Percentiles rank a stretch among this genome's conserved stretches.
These are phyloP conservation scores for Xylaria grammica DNA, from an alignment of 495 filamentous ascomycete species.

Conservation along the genomic window DNA sequence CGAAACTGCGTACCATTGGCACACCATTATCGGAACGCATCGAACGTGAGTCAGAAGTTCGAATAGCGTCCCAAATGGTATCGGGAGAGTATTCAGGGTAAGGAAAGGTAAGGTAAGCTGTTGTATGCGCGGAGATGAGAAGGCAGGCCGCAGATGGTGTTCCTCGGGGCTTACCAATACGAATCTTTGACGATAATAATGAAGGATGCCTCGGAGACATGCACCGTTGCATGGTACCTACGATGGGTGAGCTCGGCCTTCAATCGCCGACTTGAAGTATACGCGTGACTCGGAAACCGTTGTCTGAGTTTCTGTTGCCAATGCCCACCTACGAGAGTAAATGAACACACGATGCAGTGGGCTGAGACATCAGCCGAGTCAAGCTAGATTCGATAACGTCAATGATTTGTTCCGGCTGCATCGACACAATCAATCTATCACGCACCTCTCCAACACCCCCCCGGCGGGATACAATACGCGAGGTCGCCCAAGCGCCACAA, in stretches of 20 bases:
- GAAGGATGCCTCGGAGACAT: neutral
- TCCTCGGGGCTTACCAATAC: conserved; percentile 13
- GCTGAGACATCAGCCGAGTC: conserved; percentile 17
- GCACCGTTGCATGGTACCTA: neutral
- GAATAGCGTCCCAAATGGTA: neutral
- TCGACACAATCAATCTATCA: neutral
- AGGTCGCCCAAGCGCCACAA: neutral
- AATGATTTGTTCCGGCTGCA: neutral
- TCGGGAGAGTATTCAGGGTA: too few relatives aligned
- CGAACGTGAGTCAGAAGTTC: neutral
- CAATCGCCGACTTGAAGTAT: neutral
- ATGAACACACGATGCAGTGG: neutral
- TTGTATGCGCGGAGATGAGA: neutral
- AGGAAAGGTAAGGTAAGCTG: neutral
- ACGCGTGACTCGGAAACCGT: neutral
- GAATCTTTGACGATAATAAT: neutral
- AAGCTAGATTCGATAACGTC: conserved; percentile 2
- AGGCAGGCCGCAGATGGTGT: neutral
- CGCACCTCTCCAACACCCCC: too few relatives aligned
- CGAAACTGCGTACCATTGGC: neutral
- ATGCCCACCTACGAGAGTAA: neutral
- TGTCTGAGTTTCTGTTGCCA: neutral
- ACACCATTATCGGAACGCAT: conserved; percentile 1
- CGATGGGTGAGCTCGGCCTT: neutral
- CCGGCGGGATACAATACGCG: conserved; percentile 12